Evolutionary conservation across 805 yeast genomes (phyloP).

Genomic region (Blastobotrys chiropterorum): DNA sequence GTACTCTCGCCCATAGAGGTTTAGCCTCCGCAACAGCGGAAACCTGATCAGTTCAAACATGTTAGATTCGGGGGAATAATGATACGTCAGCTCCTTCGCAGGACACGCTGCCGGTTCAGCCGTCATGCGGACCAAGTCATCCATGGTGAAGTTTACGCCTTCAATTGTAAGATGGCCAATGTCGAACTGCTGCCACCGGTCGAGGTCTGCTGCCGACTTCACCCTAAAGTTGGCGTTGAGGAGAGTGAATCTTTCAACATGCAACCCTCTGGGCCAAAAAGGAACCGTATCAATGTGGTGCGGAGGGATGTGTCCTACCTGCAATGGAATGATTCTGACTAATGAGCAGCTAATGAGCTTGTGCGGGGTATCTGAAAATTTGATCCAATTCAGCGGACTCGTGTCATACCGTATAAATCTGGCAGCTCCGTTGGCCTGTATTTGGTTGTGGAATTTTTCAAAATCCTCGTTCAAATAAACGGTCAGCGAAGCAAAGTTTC

Average conservation of each 20-base stretch:
- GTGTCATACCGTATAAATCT: no score
- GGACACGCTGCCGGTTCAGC: neutral
- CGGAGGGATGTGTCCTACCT: neutral
- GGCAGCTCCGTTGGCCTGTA: no score
- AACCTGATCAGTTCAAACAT: neutral
- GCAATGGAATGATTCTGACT: neutral
- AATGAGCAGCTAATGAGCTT: neutral
- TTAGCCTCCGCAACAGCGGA: neutral
- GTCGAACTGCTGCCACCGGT: neutral
- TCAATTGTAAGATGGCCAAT: neutral
- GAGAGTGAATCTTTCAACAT: neutral
- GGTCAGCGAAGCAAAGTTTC: neutral
- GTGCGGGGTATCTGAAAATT: neutral
- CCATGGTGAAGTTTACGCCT: neutral
- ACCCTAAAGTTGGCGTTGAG: neutral
- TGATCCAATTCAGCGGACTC: neutral
- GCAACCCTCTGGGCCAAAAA: neutral
- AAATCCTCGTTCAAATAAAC: neutral
- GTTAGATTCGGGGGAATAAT: neutral
- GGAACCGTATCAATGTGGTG: neutral
- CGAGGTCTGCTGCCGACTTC: neutral
- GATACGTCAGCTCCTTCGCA: neutral
- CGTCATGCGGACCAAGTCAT: no score
- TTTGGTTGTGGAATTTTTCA: neutral
- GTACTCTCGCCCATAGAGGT: neutral